phyloP scores from a whole-genome alignment of 1,284 basidiomycete genomes.

The Athelia psychrophila region DNA sequence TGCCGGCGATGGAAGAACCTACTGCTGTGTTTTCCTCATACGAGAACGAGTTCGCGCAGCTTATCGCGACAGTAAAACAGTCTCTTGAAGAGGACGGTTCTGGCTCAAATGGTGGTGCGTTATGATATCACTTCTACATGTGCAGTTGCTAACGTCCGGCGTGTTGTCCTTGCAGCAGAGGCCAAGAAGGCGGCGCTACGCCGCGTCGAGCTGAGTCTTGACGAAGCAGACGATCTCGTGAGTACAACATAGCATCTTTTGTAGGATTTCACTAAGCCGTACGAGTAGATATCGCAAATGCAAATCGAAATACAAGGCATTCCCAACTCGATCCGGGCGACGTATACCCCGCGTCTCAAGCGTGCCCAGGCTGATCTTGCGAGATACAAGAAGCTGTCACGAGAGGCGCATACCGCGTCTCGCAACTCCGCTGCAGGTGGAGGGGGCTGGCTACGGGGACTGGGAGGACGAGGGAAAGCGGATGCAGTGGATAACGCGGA shows the following conservation, averaged over 20 bases:
- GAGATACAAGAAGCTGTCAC: constrained; percentile 76
- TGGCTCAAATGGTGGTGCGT: constrained; percentile 56
- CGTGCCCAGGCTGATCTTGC: constrained; percentile 72
- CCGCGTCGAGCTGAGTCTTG: constrained; percentile 91
- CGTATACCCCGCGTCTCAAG: constrained; percentile 73
- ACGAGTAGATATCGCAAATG: constrained; percentile 90
- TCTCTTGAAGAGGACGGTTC: constrained; percentile 64
- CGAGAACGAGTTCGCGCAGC: constrained; percentile 77
- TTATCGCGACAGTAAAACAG: constrained; percentile 61
- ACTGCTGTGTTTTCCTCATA: constrained; percentile 80
- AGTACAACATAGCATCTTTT: too few species aligned
- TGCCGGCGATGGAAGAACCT: constrained; percentile 28
- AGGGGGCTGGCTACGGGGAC: constrained; percentile 37
- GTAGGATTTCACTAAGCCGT: neutral
- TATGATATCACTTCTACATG: constrained; percentile 1
- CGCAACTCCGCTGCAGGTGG: constrained; percentile 51
- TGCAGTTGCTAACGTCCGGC: neutral
- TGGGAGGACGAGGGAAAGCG: constrained; percentile 28
- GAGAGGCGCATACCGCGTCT: constrained; percentile 58
- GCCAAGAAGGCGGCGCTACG: constrained; percentile 81
- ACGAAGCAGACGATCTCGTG: constrained; percentile 98
- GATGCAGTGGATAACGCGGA: constrained; percentile 75
- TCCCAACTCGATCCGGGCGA: constrained; percentile 77
- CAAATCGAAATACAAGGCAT: constrained; percentile 98
- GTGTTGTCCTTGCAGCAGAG: constrained; percentile 47